Conservation (phyloP, 305 asterid species). For the Fraxinus sp. region DNA sequence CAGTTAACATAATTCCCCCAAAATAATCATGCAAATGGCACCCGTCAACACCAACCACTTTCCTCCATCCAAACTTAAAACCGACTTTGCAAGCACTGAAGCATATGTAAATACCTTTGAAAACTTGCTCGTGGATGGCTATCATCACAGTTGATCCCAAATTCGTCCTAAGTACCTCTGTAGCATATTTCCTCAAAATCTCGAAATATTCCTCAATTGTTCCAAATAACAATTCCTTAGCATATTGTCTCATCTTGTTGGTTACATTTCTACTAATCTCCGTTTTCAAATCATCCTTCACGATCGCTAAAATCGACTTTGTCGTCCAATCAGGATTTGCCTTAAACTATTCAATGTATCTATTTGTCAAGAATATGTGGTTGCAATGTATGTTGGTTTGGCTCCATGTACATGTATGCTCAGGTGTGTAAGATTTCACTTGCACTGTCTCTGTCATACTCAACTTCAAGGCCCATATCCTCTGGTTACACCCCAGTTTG, state of each 20-base stretch:
- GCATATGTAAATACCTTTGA: not conserved
- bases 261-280: not conserved
- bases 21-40: too few relatives aligned
- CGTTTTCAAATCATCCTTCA: not conserved
- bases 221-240: not conserved
- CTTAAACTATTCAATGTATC: too few relatives aligned
- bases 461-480: not conserved
- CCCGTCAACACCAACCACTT: too few relatives aligned
- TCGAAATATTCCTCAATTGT: not conserved
- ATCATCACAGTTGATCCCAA: not conserved
- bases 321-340: not conserved
- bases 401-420: too few relatives aligned
- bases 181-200: not conserved
- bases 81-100: not conserved
- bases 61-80: too few relatives aligned
- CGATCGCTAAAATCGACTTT: not conserved
- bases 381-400: not conserved
- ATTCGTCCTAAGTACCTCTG: not conserved
- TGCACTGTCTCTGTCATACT: not conserved
- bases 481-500: not conserved
- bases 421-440: not conserved
- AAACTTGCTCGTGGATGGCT: not conserved
- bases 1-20: too few relatives aligned
- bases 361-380: too few relatives aligned
- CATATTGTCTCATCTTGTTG: not conserved